phyloP scores from a whole-genome alignment of 1,139 yeast genomes.

The Zygosaccharomyces sapae region DNA sequence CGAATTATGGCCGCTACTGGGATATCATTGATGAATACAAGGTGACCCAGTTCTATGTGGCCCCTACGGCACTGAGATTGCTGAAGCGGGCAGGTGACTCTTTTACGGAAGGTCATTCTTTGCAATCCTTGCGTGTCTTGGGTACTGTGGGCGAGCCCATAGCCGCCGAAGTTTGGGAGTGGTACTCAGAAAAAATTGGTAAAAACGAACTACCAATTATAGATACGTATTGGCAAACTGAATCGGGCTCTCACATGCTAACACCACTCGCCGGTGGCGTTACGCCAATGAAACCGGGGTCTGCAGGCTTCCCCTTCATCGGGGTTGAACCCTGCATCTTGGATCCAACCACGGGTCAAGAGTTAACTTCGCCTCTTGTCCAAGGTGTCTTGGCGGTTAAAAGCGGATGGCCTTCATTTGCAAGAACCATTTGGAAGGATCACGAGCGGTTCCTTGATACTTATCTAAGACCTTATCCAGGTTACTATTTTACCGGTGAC shows the following conservation, averaged over 20 bases:
- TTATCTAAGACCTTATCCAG: slow-evolving; percentile 64
- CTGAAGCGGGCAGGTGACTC: slow-evolving; percentile 78
- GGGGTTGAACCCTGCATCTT: slow-evolving; percentile 66
- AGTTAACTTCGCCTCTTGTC: slow-evolving; percentile 55
- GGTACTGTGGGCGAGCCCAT: slow-evolving; percentile 93
- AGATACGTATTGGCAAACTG: slow-evolving; percentile 85
- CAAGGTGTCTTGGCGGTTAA: slow-evolving; percentile 74
- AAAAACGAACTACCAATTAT: slow-evolving; percentile 67
- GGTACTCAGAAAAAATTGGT: slow-evolving; percentile 81
- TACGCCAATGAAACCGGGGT: slow-evolving; percentile 75
- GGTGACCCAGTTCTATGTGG: slow-evolving; percentile 81
- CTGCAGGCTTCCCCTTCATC: slow-evolving; percentile 74
- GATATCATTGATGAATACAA: slow-evolving; percentile 73
- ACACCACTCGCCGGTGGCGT: slow-evolving; percentile 60
- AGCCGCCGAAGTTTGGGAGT: slow-evolving; percentile 90
- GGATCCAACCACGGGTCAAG: slow-evolving; percentile 70
- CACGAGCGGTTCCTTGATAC: slow-evolving; percentile 66
- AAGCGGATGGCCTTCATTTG: slow-evolving; percentile 74
- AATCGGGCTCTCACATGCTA: slow-evolving; percentile 70
- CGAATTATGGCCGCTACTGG: slow-evolving; percentile 76
- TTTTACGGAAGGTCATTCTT: slow-evolving; percentile 58
- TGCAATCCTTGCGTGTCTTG: slow-evolving; percentile 62
- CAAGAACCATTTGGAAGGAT: slow-evolving; percentile 71
- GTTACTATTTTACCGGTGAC: slow-evolving; percentile 73
- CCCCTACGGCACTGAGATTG: slow-evolving; percentile 83